Base-by-base conservation (phyloP, 805 yeast species). In the Kluyveromyces siamensis region DNA sequence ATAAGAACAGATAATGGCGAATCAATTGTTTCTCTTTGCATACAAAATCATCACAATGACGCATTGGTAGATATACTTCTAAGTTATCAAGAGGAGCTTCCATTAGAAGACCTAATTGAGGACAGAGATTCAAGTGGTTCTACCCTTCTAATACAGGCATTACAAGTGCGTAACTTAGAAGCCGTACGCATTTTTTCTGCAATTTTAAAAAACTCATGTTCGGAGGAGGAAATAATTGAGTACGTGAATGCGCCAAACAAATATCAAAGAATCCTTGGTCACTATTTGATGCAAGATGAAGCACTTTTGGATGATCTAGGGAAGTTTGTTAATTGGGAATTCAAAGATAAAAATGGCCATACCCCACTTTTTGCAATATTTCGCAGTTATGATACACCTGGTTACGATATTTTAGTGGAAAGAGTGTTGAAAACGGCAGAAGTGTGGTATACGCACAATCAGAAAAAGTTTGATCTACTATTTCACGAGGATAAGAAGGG, bases 321-420 rank as follows among this genome's bases (percentile, higher is more conserved):
- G 0, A 61, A 61, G 1, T 74, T 70, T 41, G 68, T 89, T 6
- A 72, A 86, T 56, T 91, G 97, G 97, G 72, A 70, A 7, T 61
- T 66, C 13, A 75, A 74, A 46, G 97, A 90, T 60, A 52, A 57
- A 11, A 79, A 76, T 50, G 79, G 82, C 0, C 87, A 85, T 55
- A 87, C 97, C 0, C 95, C 97, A 0, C 67, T 91, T 9, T 79
- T 84, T 63, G 75, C 87, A 2, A 66, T 87, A 2, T 80, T 87
- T 53, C 68, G 96, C 48, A 80, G 89, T 53, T 90, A 90, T 64
- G 96, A 89, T 61, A 89, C 85, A 54, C 68, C 77, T 0, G 65
- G 79, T 35, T 90, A 89, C 62, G 60, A 70, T 2, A 58, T 59
- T 2, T 59, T 87, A 55, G 66, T 87, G 6, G 44, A 54, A 16